Evolutionary conservation across 2,329 filamentous ascomycete genomes (phyloP).

Genomic region (Xylaria sp.): DNA sequence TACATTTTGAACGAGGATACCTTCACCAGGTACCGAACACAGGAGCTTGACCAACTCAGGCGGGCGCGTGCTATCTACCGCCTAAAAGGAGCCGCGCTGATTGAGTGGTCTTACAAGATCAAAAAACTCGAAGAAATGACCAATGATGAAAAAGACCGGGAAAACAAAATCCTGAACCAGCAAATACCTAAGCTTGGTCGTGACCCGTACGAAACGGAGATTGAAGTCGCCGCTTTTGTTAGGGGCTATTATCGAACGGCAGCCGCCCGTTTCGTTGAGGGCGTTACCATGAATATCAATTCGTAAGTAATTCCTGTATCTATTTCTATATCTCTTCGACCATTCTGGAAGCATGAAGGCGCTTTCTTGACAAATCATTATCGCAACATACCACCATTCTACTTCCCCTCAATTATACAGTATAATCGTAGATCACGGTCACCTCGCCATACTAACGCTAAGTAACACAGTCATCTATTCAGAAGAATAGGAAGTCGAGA

Average conservation of each 20-base stretch:
- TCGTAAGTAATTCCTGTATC: conserved; percentile 17
- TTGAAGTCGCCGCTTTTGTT: conserved; percentile 67
- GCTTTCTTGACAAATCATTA: no score
- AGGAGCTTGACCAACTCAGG: conserved; percentile 53
- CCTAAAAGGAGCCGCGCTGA: conserved; percentile 47
- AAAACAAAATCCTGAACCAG: conserved; percentile 49
- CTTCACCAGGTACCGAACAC: conserved; percentile 51
- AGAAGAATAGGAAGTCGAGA: conserved; percentile 33
- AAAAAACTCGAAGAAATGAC: conserved; percentile 48
- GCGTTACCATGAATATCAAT: conserved; percentile 44
- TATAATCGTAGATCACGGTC: neutral
- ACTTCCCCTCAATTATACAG: no score
- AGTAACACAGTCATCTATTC: conserved; percentile 30
- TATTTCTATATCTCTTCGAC: no score
- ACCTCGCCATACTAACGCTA: neutral
- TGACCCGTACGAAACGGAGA: conserved; percentile 65
- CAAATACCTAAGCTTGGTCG: conserved; percentile 56
- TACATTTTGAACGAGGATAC: conserved; percentile 62
- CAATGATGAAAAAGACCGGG: conserved; percentile 53
- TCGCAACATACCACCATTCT: no score
- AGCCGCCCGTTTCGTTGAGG: conserved; percentile 67
- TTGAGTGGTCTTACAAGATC: conserved; percentile 44
- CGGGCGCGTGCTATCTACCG: conserved; percentile 58
- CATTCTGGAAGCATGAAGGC: neutral
- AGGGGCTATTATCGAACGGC: conserved; percentile 74